These are phyloP conservation scores for Aquilaria agallochum DNA, from an alignment of 441 rosid genomes.

Conservation along the genomic window DNA sequence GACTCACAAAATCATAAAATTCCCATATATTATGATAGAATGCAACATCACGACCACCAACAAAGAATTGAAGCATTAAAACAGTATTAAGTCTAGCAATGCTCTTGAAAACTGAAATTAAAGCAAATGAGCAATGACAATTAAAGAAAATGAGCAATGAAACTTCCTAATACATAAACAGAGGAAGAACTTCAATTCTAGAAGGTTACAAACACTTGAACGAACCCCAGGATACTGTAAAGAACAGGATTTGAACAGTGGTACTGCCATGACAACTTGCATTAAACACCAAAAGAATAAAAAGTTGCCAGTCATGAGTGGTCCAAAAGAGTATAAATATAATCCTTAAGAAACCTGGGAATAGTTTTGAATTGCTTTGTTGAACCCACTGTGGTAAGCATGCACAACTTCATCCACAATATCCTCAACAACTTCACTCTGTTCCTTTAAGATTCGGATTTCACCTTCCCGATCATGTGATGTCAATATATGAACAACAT, in stretches of 20 bases:
- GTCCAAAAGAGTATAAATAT: slow-evolving; percentile 7
- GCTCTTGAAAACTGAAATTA: too few relatives aligned
- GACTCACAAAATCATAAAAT: too few relatives aligned
- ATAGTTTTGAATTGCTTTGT: slow-evolving; percentile 98
- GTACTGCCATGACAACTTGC: slow-evolving; percentile 6
- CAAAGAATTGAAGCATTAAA: too few relatives aligned
- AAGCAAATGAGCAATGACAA: not conserved
- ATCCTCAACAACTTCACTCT: slow-evolving; percentile 94
- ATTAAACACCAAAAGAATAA: slow-evolving; percentile 6
- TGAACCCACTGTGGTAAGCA: slow-evolving; percentile 92
- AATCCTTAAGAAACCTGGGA: slow-evolving; percentile 68
- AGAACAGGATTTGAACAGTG: not conserved
- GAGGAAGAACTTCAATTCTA: not conserved
- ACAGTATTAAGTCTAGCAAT: too few relatives aligned
- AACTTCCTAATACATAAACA: not conserved
- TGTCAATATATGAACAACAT: slow-evolving; percentile 92
- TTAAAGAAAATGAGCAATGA: not conserved
- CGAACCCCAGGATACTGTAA: too few relatives aligned
- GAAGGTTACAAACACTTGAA: not conserved
- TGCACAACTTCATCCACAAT: slow-evolving; percentile 99
- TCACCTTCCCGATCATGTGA: slow-evolving; percentile 95
- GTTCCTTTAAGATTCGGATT: slow-evolving; percentile 69
- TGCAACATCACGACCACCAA: too few relatives aligned
- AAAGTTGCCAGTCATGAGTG: slow-evolving; percentile 8
- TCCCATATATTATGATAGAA: too few relatives aligned